phyloP scores from a whole-genome alignment of 1,284 basidiomycete genomes.

The Apiotrichum veenhuisii region DNA sequence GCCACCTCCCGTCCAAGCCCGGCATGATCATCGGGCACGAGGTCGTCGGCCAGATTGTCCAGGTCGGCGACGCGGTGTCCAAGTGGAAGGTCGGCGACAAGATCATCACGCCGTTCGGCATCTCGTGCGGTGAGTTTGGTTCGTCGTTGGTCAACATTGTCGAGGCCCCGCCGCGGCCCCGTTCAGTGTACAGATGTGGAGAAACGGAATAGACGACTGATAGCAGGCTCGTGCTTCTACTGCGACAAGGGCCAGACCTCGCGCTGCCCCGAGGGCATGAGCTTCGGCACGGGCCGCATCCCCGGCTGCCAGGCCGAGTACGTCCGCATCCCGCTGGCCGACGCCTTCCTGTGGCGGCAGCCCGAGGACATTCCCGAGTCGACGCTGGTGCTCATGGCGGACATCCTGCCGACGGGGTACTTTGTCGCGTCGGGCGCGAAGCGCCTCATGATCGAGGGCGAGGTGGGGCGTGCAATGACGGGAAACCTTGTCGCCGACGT shows the following conservation, averaged over 20 bases:
- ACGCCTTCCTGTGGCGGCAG: constrained; percentile 48
- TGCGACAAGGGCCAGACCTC: constrained; percentile 72
- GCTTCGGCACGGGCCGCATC: constrained; percentile 55
- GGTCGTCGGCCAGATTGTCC: constrained; percentile 71
- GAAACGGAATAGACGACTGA: not conserved
- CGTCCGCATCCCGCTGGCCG: constrained; percentile 62
- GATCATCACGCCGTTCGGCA: constrained; percentile 78
- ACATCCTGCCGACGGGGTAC: constrained; percentile 52
- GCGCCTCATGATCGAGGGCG: constrained; percentile 19
- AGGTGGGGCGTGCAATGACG: not conserved
- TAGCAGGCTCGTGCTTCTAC: constrained; percentile 48
- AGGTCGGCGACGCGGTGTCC: constrained; percentile 64
- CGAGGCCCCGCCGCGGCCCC: too few species aligned
- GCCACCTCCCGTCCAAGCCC: constrained; percentile 47
- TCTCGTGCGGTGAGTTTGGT: constrained; percentile 66
- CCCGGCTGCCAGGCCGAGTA: constrained; percentile 81
- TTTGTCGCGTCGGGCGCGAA: constrained; percentile 49
- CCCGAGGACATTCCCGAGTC: constrained; percentile 42
- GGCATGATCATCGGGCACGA: constrained; percentile 63
- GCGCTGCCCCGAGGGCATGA: constrained; percentile 60
- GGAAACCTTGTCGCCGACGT: constrained; percentile 8
- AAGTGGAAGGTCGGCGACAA: constrained; percentile 71
- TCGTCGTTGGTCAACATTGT: too few species aligned
- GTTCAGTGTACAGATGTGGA: not conserved
- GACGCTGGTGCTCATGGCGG: constrained; percentile 49